Percentiles rank a stretch among this genome's conserved stretches.
Conservation (phyloP, 495 filamentous ascomycete species). For the Aspergillus ellipticus region DNA sequence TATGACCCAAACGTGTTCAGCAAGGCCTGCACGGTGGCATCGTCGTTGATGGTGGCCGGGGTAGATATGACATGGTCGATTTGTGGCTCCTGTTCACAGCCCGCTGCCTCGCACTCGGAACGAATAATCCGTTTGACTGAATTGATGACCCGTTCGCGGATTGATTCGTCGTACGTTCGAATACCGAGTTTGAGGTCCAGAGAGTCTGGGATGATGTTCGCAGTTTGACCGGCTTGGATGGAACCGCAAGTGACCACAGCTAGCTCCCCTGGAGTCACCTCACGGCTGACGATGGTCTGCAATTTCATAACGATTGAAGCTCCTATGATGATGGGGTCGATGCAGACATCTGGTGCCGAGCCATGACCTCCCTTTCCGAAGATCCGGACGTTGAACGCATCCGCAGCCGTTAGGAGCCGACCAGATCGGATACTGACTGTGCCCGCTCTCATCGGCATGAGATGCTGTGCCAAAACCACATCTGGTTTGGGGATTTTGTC, state of each 20-base stretch:
- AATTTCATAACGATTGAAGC: conserved; percentile 49
- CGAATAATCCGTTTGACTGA: conserved; percentile 51
- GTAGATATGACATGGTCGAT: conserved; percentile 34
- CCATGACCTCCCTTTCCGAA: conserved; percentile 54
- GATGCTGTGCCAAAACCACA: conserved; percentile 56
- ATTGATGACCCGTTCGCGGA: conserved; percentile 39
- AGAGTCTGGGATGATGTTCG: conserved; percentile 54
- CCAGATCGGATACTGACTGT: conserved; percentile 30
- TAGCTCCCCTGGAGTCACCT: conserved; percentile 46
- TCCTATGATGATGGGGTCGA: conserved; percentile 58
- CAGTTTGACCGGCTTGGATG: conserved; percentile 47
- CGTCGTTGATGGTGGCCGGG: conserved; percentile 54
- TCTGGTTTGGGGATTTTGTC: conserved; percentile 47
- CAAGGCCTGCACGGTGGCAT: conserved; percentile 32
- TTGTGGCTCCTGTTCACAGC: conserved; percentile 33
- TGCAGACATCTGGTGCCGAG: conserved; percentile 43
- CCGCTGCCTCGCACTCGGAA: conserved; percentile 48
- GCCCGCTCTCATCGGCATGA: conserved; percentile 44
- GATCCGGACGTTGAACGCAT: conserved; percentile 41
- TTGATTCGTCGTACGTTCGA: conserved; percentile 35
- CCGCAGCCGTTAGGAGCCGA: conserved; percentile 33
- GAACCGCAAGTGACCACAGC: conserved; percentile 53
- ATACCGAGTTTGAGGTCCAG: conserved; percentile 48
- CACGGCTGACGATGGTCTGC: conserved; percentile 53
- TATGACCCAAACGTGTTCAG: conserved; percentile 38